Conservation (phyloP, 73 alveolate species). For the Paramecium primaurelia region DNA sequence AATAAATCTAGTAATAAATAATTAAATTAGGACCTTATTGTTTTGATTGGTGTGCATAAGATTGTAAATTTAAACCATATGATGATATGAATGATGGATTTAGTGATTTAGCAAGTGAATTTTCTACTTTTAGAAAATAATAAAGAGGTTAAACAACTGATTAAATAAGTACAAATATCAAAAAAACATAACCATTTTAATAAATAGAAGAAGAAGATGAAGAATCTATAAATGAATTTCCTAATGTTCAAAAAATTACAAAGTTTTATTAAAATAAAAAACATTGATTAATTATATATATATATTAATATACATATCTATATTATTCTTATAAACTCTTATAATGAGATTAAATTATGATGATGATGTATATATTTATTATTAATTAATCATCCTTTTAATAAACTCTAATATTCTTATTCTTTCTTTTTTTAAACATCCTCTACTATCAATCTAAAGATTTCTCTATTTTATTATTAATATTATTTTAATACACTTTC, state of each 20-base stretch:
- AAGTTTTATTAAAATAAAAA: not conserved
- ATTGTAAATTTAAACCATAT: not conserved
- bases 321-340: too few relatives aligned
- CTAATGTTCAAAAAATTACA: not conserved
- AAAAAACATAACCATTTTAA: not conserved
- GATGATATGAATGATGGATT: not conserved
- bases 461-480: not conserved
- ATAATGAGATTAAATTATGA: not conserved
- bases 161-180: not conserved
- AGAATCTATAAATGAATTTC: not conserved
- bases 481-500: not conserved
- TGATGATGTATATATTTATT: not conserved
- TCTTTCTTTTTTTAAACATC: not conserved
- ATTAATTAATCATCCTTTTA: not conserved
- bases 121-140: not conserved
- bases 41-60: slow-evolving; percentile 47
- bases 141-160: not conserved
- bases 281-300: not conserved
- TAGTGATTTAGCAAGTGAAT: not conserved
- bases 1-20: not conserved
- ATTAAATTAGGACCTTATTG: not conserved
- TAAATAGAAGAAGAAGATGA: not conserved
- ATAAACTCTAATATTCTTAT: not conserved
- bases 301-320: too few relatives aligned
- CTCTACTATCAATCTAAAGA: not conserved